Evolutionary conservation across 345 rosid genomes (phyloP), one percentile per base, ranked within the genome.

Genomic region (Populus alba): DNA sequence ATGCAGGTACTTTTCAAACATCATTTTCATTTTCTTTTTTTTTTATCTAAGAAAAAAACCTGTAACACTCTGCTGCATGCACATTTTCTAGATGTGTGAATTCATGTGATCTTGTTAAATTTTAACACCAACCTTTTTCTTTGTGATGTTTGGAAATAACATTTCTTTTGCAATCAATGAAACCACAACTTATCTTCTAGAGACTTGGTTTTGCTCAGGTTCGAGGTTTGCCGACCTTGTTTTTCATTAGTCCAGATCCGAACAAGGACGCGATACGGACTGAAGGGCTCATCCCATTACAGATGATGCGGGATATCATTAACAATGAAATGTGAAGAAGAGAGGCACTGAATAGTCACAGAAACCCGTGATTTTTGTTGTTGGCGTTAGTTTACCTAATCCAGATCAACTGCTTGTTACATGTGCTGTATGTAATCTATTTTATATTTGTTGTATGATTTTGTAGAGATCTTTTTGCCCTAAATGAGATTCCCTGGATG

Each of bases 241-340:
- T 88, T 63, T 95, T 95, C 86, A 85, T 93, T 80, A 95, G 99
- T 76, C 92, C 97, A 5, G 98, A 95, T 81, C 90, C 92, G 37
- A 91, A 76, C 70, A 95, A 95, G 87, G 93, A 90, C 71, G 98
- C 98, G 71, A 90, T 95, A 77, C 92, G 99, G 9, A 88, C 96
- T 10, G 97, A 95, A 87, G 98, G 99, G 72, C 91, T 95, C 15
- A 87, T 95, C 71, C 97, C 98, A 6, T 59, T 91, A 77, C 94
- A 92, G 82, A 88, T 92, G 98, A 95, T 95, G 97, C 90, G 91
- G 0, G 97, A 95, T 80, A 95, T 95, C 76, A 73, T 95, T 59
- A 89, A 93, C 73, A 90, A 90, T 4, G 93, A 95, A 6, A 93
- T 95, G 96, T 92, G 89, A 92, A 78, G 17, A 45, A 47, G 51